Percentiles rank a stretch among this genome's conserved stretches.
These are phyloP conservation scores for Ophiostoma australiae DNA, from an alignment of 2,329 filamentous ascomycete species.

Conservation along the genomic window DNA sequence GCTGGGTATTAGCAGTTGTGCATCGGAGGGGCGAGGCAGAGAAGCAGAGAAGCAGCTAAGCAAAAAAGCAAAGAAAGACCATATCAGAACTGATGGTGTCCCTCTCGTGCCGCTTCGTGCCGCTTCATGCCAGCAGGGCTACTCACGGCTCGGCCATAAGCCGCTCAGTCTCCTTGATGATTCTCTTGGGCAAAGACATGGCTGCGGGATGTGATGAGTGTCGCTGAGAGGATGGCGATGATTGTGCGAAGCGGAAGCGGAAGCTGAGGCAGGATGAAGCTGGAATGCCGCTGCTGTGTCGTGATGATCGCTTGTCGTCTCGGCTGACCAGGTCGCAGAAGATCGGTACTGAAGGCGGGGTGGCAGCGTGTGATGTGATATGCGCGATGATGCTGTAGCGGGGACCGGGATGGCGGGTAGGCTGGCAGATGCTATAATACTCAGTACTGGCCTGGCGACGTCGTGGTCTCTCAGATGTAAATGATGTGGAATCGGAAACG, in stretches of 20 bases:
- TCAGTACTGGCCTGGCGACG: not conserved
- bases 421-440: not conserved
- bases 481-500: not conserved
- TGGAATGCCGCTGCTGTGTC: not conserved
- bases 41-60: not conserved
- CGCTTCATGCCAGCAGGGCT: not conserved
- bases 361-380: not conserved
- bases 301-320: not conserved
- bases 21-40: not conserved
- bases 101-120: not conserved
- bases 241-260: not conserved
- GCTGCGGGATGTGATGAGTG: not conserved
- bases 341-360: not conserved
- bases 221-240: not conserved
- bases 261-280: not conserved
- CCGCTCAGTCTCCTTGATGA: slow-evolving; percentile 97
- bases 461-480: not conserved
- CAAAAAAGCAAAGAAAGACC: not conserved
- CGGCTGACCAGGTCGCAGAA: not conserved
- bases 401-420: not conserved
- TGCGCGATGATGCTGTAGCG: slow-evolving; percentile 9
- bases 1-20: slow-evolving; percentile 17
- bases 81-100: not conserved
- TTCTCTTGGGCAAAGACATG: slow-evolving; percentile 87
- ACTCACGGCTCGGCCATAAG: slow-evolving; percentile 92